phyloP scores from a whole-genome alignment of 352 stramenopile species.

The Globisporangium carolinianum region DNA sequence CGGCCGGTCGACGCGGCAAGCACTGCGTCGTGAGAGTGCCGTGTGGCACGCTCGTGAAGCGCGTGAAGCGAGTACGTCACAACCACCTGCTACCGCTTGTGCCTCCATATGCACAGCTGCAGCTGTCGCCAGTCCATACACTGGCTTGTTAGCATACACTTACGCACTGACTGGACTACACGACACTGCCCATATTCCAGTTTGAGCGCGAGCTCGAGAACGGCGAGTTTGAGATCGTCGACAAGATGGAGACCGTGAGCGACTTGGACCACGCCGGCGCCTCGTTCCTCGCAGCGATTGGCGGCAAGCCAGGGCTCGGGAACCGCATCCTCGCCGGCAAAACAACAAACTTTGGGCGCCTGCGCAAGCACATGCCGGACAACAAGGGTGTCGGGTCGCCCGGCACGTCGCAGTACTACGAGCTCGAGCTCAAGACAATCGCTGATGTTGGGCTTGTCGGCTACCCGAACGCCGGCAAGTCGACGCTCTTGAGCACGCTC shows the following conservation, averaged over 20 bases:
- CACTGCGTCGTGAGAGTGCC: constrained; percentile 78
- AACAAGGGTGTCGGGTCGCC: constrained; percentile 80
- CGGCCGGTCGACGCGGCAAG: constrained; percentile 70
- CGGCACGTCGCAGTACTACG: constrained; percentile 92
- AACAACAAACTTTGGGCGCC: constrained; percentile 69
- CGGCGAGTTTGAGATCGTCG: constrained; percentile 77
- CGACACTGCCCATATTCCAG: constrained; percentile 10
- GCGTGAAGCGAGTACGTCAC: constrained; percentile 59
- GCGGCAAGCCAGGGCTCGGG: constrained; percentile 76
- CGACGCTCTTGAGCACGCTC: constrained; percentile 90
- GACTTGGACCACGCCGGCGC: constrained; percentile 73
- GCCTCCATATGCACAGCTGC: not conserved
- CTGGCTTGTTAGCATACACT: too few species aligned
- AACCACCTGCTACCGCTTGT: not conserved
- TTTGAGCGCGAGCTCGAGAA: constrained; percentile 68
- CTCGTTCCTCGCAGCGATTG: constrained; percentile 65
- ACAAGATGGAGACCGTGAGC: constrained; percentile 66
- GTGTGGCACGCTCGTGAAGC: constrained; percentile 83
- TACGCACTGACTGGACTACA: not conserved
- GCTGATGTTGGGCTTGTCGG: constrained; percentile 98
- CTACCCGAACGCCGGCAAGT: constrained; percentile 99
- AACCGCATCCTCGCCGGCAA: constrained; percentile 84
- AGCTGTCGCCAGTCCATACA: too few species aligned
- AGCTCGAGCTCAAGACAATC: constrained; percentile 97
- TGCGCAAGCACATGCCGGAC: constrained; percentile 84